Percentiles rank a stretch among this genome's conserved stretches.
These are phyloP conservation scores for Leccinum uliginosum DNA, from an alignment of 768 basidiomycete species.

Conservation along the genomic window DNA sequence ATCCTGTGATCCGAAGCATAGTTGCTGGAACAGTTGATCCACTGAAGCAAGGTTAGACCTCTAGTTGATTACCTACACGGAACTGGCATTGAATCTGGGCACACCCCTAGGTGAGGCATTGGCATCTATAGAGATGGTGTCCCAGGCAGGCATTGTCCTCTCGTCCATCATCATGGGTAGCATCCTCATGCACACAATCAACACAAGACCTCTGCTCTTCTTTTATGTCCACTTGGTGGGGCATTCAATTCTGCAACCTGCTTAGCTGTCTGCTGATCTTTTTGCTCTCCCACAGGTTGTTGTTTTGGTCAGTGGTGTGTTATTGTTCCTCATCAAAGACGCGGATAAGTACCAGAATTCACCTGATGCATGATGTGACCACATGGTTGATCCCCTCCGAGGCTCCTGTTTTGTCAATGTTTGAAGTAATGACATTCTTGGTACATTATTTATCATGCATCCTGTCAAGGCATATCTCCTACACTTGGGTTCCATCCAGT, in stretches of 20 bases:
- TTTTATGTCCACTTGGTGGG: constrained; percentile 24
- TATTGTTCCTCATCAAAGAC: constrained; percentile 24
- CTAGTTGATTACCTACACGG: no score
- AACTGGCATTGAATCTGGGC: neutral
- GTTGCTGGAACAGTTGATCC: constrained; percentile 26
- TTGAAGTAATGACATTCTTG: no score
- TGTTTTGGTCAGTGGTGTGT: constrained; percentile 8
- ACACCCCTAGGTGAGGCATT: constrained; percentile 22
- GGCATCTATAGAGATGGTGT: constrained; percentile 27
- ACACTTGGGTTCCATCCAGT: no score
- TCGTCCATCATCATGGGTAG: constrained; percentile 30
- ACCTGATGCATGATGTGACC: constrained; percentile 3
- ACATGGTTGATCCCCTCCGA: no score
- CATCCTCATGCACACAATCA: constrained; percentile 23
- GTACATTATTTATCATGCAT: no score
- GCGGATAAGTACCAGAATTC: constrained; percentile 13
- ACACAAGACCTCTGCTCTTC: constrained; percentile 14
- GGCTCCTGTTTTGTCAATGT: neutral
- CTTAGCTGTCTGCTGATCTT: neutral
- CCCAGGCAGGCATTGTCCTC: constrained; percentile 15
- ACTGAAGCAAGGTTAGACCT: constrained; percentile 20
- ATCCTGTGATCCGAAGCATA: constrained; percentile 23
- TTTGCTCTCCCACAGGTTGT: constrained; percentile 6
- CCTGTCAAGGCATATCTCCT: no score
- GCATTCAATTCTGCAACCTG: neutral